phyloP scores from a whole-genome alignment of 495 filamentous ascomycete species.

The Evernia prunastri region DNA sequence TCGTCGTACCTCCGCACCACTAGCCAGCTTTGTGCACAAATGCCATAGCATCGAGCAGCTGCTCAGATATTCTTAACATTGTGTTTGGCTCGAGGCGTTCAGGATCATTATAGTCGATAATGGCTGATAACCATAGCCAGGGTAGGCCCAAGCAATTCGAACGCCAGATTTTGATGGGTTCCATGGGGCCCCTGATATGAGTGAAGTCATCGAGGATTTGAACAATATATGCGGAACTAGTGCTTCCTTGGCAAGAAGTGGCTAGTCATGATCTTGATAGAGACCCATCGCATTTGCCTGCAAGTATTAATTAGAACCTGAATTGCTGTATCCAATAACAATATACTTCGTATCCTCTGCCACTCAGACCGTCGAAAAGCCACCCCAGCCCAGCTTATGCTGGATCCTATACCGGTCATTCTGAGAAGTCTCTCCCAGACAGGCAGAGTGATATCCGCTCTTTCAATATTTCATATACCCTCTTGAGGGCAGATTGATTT shows the following conservation, averaged over 20 bases:
- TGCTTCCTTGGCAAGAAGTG: constrained; percentile 12
- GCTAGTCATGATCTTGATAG: constrained; percentile 12
- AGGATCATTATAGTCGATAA: constrained; percentile 24
- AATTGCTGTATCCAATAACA: background rate
- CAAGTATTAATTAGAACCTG: background rate
- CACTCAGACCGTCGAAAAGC: constrained; percentile 46
- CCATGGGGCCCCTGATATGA: constrained; percentile 38
- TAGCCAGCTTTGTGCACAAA: constrained; percentile 34
- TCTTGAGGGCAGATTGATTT: too few relatives aligned
- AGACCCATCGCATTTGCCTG: constrained; percentile 8
- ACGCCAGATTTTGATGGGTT: constrained; percentile 40
- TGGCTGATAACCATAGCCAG: constrained; percentile 11
- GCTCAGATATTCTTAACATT: constrained; percentile 27
- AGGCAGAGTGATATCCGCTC: too few relatives aligned
- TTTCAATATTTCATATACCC: too few relatives aligned
- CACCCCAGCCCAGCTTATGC: constrained; percentile 45
- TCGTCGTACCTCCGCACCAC: constrained; percentile 38
- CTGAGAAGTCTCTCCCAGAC: constrained; percentile 34
- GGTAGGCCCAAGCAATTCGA: constrained; percentile 40
- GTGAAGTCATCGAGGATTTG: constrained; percentile 38
- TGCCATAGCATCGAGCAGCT: constrained; percentile 30
- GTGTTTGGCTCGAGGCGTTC: constrained; percentile 24
- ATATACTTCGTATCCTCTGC: constrained; percentile 34
- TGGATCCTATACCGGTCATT: constrained; percentile 40
- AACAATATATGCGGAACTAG: constrained; percentile 28